Conservation (phyloP, 208 protist species). For the Porcisia deanei region DNA sequence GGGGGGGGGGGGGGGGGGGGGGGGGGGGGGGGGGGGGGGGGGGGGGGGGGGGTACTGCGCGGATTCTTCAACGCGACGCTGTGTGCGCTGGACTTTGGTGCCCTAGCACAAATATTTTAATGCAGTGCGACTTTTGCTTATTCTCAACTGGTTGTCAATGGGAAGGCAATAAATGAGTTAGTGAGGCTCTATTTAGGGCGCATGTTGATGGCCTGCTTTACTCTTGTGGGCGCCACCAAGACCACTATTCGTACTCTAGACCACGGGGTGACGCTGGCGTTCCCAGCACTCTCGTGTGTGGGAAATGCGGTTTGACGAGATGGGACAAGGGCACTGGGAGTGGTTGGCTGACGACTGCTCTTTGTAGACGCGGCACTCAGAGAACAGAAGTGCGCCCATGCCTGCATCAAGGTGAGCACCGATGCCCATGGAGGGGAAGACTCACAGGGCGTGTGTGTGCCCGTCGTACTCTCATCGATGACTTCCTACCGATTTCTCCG, state of each 20-base stretch:
- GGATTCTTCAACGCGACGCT: slow-evolving; percentile 13
- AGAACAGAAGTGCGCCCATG: neutral
- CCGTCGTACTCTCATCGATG: neutral
- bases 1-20: no score
- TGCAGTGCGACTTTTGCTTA: slow-evolving; percentile 6
- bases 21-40: no score
- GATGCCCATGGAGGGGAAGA: neutral
- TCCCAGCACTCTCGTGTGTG: slow-evolving; percentile 6
- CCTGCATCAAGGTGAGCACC: neutral
- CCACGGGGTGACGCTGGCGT: neutral
- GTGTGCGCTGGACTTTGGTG: slow-evolving; percentile 9
- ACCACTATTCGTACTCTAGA: neutral
- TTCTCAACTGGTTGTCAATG: slow-evolving; percentile 10
- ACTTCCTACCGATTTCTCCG: neutral
- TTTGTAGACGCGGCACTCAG: neutral
- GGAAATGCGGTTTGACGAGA: neutral
- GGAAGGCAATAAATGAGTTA: neutral
- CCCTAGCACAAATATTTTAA: neutral
- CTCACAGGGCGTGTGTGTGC: neutral
- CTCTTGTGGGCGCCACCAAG: neutral
- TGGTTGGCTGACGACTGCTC: neutral
- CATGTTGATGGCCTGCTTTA: neutral
- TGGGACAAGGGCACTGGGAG: neutral
- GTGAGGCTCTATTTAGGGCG: slow-evolving; percentile 1
- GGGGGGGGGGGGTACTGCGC: neutral